These are phyloP conservation scores for Teratosphaeria viscida DNA, from an alignment of 2,329 filamentous ascomycete species.

Conservation along the genomic window DNA sequence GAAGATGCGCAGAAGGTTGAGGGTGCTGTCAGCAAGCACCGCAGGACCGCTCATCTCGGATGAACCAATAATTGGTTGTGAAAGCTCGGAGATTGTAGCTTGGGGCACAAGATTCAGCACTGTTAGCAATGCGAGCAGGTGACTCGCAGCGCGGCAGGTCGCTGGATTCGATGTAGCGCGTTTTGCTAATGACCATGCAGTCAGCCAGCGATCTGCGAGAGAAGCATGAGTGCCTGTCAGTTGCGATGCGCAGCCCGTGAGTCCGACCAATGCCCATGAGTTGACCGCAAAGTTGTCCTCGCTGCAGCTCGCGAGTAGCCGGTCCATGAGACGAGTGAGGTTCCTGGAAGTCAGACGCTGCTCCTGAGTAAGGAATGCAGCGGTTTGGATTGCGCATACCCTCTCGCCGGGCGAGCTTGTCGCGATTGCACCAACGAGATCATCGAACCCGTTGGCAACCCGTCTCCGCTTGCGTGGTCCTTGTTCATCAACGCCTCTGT, in stretches of 20 bases:
- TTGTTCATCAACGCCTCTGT: slow-evolving; percentile 1
- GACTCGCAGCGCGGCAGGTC: slow-evolving; percentile 67
- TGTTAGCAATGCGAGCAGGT: slow-evolving; percentile 60
- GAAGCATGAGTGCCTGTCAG: slow-evolving; percentile 29
- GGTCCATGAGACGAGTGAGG: slow-evolving; percentile 8
- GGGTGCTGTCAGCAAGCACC: slow-evolving; percentile 65
- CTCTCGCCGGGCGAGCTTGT: slow-evolving; percentile 27
- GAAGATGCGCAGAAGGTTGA: slow-evolving; percentile 60
- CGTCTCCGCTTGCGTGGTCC: slow-evolving; percentile 28
- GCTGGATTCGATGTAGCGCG: slow-evolving; percentile 59
- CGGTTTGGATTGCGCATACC: slow-evolving; percentile 43
- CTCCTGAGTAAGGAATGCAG: slow-evolving; percentile 39
- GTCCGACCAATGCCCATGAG: slow-evolving; percentile 78
- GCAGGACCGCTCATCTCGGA: slow-evolving; percentile 75
- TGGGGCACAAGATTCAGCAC: slow-evolving; percentile 56
- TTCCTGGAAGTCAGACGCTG: slow-evolving; percentile 15
- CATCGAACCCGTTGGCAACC: slow-evolving; percentile 27
- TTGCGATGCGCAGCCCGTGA: slow-evolving; percentile 50
- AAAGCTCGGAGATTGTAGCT: slow-evolving; percentile 54
- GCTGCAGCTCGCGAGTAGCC: slow-evolving; percentile 19
- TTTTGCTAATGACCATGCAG: slow-evolving; percentile 64
- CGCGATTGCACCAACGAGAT: slow-evolving; percentile 29
- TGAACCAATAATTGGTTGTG: slow-evolving; percentile 62
- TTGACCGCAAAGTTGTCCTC: slow-evolving; percentile 59
- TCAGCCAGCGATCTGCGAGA: slow-evolving; percentile 51